phyloP scores from a whole-genome alignment of 306 rosid species.

The Comarum palustre region DNA sequence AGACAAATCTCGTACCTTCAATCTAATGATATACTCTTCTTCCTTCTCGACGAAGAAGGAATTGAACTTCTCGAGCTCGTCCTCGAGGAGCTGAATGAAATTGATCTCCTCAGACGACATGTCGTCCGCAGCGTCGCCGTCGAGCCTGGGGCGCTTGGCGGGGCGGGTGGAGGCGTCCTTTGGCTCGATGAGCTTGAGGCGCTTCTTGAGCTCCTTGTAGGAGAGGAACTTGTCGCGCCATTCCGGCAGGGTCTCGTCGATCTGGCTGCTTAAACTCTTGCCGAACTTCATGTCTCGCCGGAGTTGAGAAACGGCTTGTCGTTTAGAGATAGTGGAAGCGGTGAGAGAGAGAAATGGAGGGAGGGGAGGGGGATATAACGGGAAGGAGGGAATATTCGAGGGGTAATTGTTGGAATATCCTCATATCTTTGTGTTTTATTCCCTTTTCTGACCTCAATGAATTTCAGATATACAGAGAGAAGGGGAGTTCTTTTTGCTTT shows the following conservation, averaged over 20 bases:
- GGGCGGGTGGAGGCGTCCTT: conserved; percentile 39
- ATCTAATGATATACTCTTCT: conserved; percentile 85
- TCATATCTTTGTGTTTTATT: conserved; percentile 64
- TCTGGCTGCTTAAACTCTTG: conserved; percentile 81
- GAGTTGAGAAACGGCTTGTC: background rate
- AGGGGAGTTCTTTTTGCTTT: background rate
- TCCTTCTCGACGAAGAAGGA: conserved; percentile 89
- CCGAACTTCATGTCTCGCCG: conserved; percentile 77
- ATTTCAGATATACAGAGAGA: background rate
- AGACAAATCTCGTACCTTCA: conserved; percentile 56
- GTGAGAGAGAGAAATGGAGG: background rate
- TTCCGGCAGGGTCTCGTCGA: conserved; percentile 83
- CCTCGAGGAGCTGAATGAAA: conserved; percentile 59
- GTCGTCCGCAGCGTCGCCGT: conserved; percentile 32
- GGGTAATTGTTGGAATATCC: conserved; percentile 74
- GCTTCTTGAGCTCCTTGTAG: conserved; percentile 91
- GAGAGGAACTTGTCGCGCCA: conserved; percentile 96
- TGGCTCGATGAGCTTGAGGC: conserved; percentile 70
- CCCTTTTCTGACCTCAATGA: background rate
- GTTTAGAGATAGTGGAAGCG: background rate
- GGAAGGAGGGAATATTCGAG: conserved; percentile 65
- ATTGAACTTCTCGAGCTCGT: conserved; percentile 92
- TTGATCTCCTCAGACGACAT: conserved; percentile 68
- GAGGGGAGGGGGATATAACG: conserved; percentile 39
- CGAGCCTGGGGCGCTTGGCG: conserved; percentile 48